Base-by-base conservation (phyloP, 768 basidiomycete species). In the Tricholoma furcatifolium region DNA sequence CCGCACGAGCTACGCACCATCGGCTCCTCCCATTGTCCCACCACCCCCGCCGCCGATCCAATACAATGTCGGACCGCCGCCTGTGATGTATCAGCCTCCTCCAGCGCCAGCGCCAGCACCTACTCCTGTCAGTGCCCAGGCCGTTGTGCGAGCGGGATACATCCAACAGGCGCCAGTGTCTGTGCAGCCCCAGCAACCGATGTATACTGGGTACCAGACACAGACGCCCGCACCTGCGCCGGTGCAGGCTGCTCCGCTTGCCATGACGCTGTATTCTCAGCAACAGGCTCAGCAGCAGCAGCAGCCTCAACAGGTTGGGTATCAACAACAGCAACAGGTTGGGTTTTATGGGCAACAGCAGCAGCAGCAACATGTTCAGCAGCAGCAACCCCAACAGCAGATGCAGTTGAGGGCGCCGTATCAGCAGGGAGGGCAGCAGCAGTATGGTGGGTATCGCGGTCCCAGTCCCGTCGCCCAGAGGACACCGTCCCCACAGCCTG, bases 401-500 rank as follows among this genome's bases (percentile, higher is more conserved):
- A 60, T 66, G 30, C 64, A 66, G 49, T 51, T 39, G 36, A 51
- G 52, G 17, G 49, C 65, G 24, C 75, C 66, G 51, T 67, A 67
- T 59, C 72, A 63, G 55, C 64, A 55, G 40, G 74, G 64, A 51
- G 66, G 66, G 54, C 68, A 58, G 41, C 61, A 64, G 53, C 70
- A 73, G 36, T 54, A 62, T 39, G 57, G 65, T 32, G 53, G 56
- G 15, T 81, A 80, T 58, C 74, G 73, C 15, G 64, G 75, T 23
- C 69, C 75, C 43, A 78, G 75, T 54, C 76, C 79, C 2, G 71
- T 73, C 49, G 57, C 34, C 24, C 57, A 69, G 36, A 72, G 80
- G 34, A 76, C 81, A 40, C 83, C 81, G 17, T 79, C 80, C 27
- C 81, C 82, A 1, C 76, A 74, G 44, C 73, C 53, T 12, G 43